Conservation (phyloP, 1,139 yeast species). For the Kodamaea ohmeri region DNA sequence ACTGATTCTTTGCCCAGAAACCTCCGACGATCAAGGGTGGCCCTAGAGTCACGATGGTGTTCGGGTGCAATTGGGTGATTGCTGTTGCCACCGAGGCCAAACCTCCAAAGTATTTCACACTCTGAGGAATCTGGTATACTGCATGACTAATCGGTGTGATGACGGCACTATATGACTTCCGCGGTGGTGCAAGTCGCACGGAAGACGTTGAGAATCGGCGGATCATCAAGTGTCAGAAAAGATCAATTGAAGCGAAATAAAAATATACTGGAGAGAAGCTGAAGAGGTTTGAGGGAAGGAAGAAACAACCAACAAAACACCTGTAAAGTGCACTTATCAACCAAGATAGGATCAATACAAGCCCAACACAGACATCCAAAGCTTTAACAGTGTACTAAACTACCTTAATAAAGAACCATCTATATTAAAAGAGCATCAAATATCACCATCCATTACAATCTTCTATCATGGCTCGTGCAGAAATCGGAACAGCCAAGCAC, state of each 20-base stretch:
- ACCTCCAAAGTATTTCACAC: constrained; percentile 30
- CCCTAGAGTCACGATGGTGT: constrained; percentile 31
- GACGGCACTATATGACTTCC: constrained; percentile 32
- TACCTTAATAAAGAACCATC: too few relatives aligned
- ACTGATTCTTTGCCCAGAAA: constrained; percentile 23
- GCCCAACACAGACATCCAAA: too few relatives aligned
- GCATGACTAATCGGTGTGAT: constrained; percentile 23
- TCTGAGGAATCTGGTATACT: constrained; percentile 31
- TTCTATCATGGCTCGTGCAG: constrained; percentile 43
- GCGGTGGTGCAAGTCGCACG: constrained; percentile 23
- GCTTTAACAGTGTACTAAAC: too few relatives aligned
- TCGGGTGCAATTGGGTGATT: constrained; percentile 39
- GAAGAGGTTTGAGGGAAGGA: too few relatives aligned
- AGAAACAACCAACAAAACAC: too few relatives aligned
- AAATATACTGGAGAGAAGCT: too few relatives aligned
- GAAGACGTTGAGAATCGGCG: constrained; percentile 12
- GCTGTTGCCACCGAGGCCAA: constrained; percentile 28
- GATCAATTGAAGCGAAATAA: neutral
- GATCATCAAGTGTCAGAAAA: neutral
- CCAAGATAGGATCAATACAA: too few relatives aligned
- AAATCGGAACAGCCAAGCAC: constrained; percentile 79
- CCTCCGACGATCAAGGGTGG: constrained; percentile 36
- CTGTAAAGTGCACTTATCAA: too few relatives aligned
- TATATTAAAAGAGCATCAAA: too few relatives aligned
- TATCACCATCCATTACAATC: neutral